Conservation (phyloP, 306 rosid species). For the Pterocarpus santalinus region DNA sequence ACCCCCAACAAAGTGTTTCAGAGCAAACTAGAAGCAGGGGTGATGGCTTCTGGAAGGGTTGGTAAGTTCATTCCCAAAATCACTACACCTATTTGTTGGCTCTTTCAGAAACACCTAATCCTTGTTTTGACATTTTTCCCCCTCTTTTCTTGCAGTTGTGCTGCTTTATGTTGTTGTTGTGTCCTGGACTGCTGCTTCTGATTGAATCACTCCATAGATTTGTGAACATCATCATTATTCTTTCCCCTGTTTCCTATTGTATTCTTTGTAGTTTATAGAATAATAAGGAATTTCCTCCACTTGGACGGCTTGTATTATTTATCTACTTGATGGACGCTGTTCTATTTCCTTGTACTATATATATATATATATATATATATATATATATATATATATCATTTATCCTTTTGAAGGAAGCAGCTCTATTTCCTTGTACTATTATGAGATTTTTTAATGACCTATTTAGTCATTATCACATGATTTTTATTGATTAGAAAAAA, state of each 20-base stretch:
- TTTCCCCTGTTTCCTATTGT: background rate
- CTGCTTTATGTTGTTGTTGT: background rate
- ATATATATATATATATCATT: too few relatives aligned
- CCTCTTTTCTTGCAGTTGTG: conserved; percentile 45
- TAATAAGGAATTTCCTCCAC: background rate
- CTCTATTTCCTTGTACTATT: background rate
- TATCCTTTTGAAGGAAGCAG: too few relatives aligned
- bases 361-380: too few relatives aligned
- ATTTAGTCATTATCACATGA: background rate
- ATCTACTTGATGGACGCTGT: background rate
- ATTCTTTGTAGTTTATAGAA: background rate
- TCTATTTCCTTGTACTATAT: background rate
- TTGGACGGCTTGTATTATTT: background rate
- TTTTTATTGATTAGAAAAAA: background rate
- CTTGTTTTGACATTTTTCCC: background rate
- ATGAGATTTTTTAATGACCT: too few relatives aligned
- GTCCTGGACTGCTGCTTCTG: conserved; percentile 44
- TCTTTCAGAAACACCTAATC: background rate
- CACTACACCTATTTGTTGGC: background rate
- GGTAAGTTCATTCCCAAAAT: background rate
- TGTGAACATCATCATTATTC: background rate
- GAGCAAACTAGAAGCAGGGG: background rate
- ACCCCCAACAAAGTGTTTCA: too few relatives aligned
- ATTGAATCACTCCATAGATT: background rate
- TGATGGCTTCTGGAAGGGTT: conserved; percentile 26